Evolutionary conservation across 2,329 filamentous ascomycete genomes (phyloP).

Genomic region (Cladorrhinum sp.): DNA sequence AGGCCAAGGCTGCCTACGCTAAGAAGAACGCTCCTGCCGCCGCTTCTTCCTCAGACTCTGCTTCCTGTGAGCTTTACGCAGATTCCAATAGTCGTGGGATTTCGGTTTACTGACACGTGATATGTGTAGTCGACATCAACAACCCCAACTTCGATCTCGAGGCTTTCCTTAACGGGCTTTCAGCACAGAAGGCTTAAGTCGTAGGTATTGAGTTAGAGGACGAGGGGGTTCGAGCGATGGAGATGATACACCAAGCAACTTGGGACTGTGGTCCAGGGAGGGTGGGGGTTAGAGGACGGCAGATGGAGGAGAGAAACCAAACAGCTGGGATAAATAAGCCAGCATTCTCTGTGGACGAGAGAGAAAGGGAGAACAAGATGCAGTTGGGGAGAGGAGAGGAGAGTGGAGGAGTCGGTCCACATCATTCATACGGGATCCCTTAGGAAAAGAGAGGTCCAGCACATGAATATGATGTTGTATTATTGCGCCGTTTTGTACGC

Average conservation of each 20-base stretch:
- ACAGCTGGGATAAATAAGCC: background rate
- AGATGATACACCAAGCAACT: background rate
- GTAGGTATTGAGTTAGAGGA: background rate
- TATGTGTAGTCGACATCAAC: constrained; percentile 55
- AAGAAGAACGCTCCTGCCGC: constrained; percentile 63
- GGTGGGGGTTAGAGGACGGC: background rate
- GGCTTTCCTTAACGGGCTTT: constrained; percentile 67
- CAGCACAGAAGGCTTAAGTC: constrained; percentile 25
- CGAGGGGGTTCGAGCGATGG: background rate
- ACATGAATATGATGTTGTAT: background rate
- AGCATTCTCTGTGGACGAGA: background rate
- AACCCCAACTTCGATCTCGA: constrained; percentile 94
- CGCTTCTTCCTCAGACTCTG: constrained; percentile 30
- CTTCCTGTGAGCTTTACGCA: constrained; percentile 30
- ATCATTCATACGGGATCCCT: background rate
- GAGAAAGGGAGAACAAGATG: background rate
- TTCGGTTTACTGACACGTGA: constrained; percentile 4
- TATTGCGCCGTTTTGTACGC: background rate
- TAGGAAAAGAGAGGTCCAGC: background rate
- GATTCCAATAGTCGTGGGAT: constrained; percentile 3
- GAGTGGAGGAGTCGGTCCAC: background rate
- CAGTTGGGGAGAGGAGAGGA: background rate
- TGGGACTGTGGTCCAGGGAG: background rate
- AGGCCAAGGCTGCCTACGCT: constrained; percentile 87
- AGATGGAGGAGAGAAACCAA: background rate